Conservation (phyloP, 148 eudicot species). For the Drosera capensis region DNA sequence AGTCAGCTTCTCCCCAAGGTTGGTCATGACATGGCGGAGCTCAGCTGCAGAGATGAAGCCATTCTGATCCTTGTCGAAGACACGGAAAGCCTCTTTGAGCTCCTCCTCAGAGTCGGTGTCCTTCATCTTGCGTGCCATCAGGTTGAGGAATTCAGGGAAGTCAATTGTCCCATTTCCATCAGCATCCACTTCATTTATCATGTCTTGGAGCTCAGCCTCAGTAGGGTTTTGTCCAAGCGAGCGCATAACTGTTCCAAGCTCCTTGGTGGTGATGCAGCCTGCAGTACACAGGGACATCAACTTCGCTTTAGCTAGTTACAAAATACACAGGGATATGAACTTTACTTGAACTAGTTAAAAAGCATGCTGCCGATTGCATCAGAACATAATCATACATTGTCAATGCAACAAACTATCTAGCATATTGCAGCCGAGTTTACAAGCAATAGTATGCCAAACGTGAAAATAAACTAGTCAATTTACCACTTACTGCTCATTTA, state of each 20-base stretch:
- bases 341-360: background rate
- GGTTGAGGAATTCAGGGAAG: constrained; percentile 30
- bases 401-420: no score
- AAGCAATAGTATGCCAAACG: no score
- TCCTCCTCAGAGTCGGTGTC: constrained; percentile 32
- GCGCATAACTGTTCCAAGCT: constrained; percentile 35
- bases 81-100: constrained; percentile 33
- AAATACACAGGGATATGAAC: background rate
- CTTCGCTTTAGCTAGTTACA: background rate
- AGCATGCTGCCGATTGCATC: no score
- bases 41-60: constrained; percentile 34
- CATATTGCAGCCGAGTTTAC: no score
- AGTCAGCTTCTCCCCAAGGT: constrained; percentile 29
- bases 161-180: constrained; percentile 35
- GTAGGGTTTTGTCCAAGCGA: constrained; percentile 33
- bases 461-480: no score
- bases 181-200: constrained; percentile 33
- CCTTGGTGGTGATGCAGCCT: constrained; percentile 36
- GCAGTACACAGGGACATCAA: constrained; percentile 1
- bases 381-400: no score
- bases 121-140: constrained; percentile 34
- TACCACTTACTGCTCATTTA: no score
- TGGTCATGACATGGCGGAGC: constrained; percentile 35
- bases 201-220: constrained; percentile 31
- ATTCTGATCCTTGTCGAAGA: constrained; percentile 29